Percentiles rank a stretch among this genome's conserved stretches.
These are phyloP conservation scores for Candida rishiriensis DNA, from an alignment of 805 yeast genomes.

Conservation along the genomic window DNA sequence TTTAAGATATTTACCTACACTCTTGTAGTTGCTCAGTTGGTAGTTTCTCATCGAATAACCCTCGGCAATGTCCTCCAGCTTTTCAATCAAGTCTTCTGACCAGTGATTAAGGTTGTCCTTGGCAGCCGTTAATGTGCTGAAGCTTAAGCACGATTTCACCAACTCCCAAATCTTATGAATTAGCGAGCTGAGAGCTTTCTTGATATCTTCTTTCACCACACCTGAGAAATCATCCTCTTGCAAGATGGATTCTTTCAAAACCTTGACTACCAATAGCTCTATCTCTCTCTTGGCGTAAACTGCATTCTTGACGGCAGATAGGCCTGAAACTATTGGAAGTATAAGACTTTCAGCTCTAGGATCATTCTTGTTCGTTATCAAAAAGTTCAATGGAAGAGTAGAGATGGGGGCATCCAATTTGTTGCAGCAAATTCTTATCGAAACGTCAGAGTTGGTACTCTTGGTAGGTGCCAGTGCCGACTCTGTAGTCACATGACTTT, in stretches of 20 bases:
- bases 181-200: constrained; percentile 10
- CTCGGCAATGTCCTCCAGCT: constrained; percentile 18
- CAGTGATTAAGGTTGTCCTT: constrained; percentile 18
- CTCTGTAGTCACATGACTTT: constrained; percentile 4
- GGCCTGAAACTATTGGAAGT: constrained; percentile 22
- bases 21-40: constrained; percentile 19
- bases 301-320: constrained; percentile 33
- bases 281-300: constrained; percentile 32
- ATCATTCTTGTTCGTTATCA: constrained; percentile 15
- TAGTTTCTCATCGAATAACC: constrained; percentile 28
- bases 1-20: constrained; percentile 13
- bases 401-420: constrained; percentile 3
- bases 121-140: constrained; percentile 18
- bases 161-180: constrained; percentile 23
- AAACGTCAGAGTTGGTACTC: constrained; percentile 3
- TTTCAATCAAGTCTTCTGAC: constrained; percentile 16
- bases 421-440: constrained; percentile 8
- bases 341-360: constrained; percentile 13
- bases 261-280: constrained; percentile 28
- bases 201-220: constrained; percentile 17
- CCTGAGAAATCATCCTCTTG: constrained; percentile 6
- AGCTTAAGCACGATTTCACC: constrained; percentile 18
- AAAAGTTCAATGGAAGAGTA: constrained; percentile 18
- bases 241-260: constrained; percentile 18
- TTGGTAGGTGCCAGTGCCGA: constrained; percentile 1